Conservation (phyloP, 352 stramenopile species). For the Phytophthora syringae region DNA sequence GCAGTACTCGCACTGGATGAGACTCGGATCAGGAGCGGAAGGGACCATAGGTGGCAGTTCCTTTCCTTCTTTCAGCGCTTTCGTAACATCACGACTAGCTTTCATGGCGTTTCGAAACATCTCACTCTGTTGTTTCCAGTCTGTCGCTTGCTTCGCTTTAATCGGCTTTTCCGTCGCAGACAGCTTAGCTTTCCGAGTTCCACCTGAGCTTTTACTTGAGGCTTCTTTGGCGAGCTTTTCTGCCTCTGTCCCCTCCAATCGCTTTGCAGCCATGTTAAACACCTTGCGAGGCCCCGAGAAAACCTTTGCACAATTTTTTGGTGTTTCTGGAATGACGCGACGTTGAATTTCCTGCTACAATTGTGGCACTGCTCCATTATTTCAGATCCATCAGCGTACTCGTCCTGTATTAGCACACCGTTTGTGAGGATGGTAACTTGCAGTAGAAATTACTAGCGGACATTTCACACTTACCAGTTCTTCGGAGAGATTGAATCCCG, state of each 20-base stretch:
- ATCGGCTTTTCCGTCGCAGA: slow-evolving; percentile 60
- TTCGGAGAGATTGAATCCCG: slow-evolving; percentile 43
- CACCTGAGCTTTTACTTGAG: slow-evolving; percentile 28
- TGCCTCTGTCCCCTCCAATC: slow-evolving; percentile 72
- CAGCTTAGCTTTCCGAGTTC: slow-evolving; percentile 23
- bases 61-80: slow-evolving; percentile 75
- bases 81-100: slow-evolving; percentile 63
- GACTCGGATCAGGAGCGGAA: slow-evolving; percentile 75
- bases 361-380: slow-evolving; percentile 78
- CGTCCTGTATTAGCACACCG: slow-evolving; percentile 35
- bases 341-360: slow-evolving; percentile 87
- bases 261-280: slow-evolving; percentile 87
- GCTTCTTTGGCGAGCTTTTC: slow-evolving; percentile 70
- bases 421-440: neutral
- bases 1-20: slow-evolving; percentile 93
- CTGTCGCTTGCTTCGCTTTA: slow-evolving; percentile 52
- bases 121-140: slow-evolving; percentile 91
- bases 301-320: slow-evolving; percentile 89
- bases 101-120: slow-evolving; percentile 91
- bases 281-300: slow-evolving; percentile 85
- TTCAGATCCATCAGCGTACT: slow-evolving; percentile 55
- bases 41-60: slow-evolving; percentile 64
- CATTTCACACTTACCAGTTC: slow-evolving; percentile 36
- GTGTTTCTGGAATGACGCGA: slow-evolving; percentile 79
- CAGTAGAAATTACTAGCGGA: too few relatives aligned